A percentile compares a stretch with the other conserved stretches of the same genome.
Conservation (phyloP, 148 eudicot genomes). For the Simmondsia chinensis region DNA sequence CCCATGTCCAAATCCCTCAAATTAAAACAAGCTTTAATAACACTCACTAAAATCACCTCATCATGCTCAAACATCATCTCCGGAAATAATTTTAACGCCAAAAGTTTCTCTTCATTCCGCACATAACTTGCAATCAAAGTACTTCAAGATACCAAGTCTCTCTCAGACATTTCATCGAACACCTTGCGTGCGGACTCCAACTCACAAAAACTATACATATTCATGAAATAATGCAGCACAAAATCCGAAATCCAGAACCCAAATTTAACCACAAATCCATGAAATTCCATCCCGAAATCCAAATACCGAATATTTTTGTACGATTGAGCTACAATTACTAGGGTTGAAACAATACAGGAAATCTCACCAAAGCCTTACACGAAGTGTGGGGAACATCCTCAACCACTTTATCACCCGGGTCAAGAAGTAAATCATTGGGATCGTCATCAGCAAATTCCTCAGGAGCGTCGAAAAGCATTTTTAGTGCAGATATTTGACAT, state of each 20-base stretch:
- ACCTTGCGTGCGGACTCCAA: conserved; percentile 34
- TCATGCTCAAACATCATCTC: conserved; percentile 52
- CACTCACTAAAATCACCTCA: conserved; percentile 55
- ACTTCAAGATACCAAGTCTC: conserved; percentile 86
- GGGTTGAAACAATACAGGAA: conserved; percentile 52
- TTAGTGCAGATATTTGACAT: no score
- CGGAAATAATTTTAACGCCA: conserved; percentile 40
- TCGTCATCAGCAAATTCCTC: no score
- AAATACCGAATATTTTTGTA: conserved; percentile 21
- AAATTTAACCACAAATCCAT: conserved; percentile 34
- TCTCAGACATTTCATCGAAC: conserved; percentile 62
- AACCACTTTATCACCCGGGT: no score
- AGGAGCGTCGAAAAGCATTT: no score
- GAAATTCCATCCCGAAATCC: conserved; percentile 34
- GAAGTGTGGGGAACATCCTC: no score
- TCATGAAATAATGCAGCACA: conserved; percentile 47
- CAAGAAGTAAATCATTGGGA: no score
- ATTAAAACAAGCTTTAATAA: conserved; percentile 51
- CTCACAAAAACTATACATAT: conserved; percentile 32
- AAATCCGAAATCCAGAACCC: conserved; percentile 41
- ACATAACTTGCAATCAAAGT: conserved; percentile 60
- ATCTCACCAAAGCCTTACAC: no score
- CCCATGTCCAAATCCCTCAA: conserved; percentile 28
- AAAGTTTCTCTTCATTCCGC: conserved; percentile 27
- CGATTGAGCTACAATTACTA: conserved; percentile 59